A percentile compares a stretch with the other conserved stretches of the same genome.
Evolutionary conservation across 1,139 yeast species (phyloP).

Genomic region (Scheffersomyces illinoinensis): DNA sequence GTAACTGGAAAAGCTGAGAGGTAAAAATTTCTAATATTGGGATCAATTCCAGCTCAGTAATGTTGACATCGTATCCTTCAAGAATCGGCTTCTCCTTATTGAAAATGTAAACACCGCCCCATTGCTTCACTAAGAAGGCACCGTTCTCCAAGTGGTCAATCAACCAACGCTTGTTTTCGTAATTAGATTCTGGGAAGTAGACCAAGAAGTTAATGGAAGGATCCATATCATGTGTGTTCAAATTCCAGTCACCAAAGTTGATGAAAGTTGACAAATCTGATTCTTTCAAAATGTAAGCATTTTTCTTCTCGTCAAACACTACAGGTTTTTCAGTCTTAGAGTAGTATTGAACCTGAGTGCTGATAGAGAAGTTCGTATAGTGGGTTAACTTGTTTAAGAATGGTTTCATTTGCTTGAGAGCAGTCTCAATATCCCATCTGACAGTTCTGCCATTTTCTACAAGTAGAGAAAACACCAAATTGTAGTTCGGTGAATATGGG

Average conservation of each 20-base stretch:
- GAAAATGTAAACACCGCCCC: conserved; percentile 73
- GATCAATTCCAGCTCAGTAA: conserved; percentile 49
- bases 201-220: conserved; percentile 73
- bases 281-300: conserved; percentile 37
- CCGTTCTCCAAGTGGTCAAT: conserved; percentile 54
- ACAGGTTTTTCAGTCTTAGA: conserved; percentile 41
- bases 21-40: conserved; percentile 71
- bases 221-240: conserved; percentile 53
- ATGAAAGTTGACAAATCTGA: conserved; percentile 66
- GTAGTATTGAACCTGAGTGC: conserved; percentile 77
- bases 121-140: conserved; percentile 82
- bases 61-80: conserved; percentile 15
- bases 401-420: conserved; percentile 27
- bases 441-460: conserved; percentile 42
- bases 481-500: conserved; percentile 64
- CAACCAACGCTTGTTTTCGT: conserved; percentile 41
- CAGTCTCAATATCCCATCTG: conserved; percentile 40
- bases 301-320: conserved; percentile 20
- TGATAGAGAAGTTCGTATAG: conserved; percentile 71
- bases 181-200: conserved; percentile 55
- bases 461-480: conserved; percentile 61
- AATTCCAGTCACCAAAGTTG: conserved; percentile 77
- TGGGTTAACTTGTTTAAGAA: conserved; percentile 37
- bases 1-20: conserved; percentile 67
- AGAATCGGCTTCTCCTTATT: conserved; percentile 41